These are phyloP conservation scores for Thecaphora thlaspeos DNA, from an alignment of 1,284 basidiomycete species.

Conservation along the genomic window DNA sequence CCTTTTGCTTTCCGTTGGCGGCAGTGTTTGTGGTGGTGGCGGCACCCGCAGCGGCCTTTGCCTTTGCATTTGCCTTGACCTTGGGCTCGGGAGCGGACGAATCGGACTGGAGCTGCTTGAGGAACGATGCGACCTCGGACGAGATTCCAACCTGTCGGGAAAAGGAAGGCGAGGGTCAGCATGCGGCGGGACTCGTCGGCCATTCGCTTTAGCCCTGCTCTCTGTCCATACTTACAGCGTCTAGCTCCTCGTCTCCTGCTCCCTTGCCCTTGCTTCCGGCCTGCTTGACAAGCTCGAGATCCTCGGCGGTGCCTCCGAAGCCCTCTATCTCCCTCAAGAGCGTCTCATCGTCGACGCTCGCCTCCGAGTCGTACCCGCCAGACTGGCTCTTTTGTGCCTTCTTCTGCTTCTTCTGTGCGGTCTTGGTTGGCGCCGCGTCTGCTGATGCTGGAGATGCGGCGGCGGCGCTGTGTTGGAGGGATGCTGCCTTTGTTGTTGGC, in stretches of 20 bases:
- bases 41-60: slow-evolving; percentile 4
- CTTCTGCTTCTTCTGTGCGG: slow-evolving; percentile 11
- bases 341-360: slow-evolving; percentile 29
- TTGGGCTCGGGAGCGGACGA: slow-evolving; percentile 11
- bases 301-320: slow-evolving; percentile 26
- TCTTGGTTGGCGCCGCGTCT: slow-evolving; percentile 5
- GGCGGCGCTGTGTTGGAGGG: neutral
- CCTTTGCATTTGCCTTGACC: slow-evolving; percentile 2
- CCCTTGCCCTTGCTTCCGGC: slow-evolving; percentile 22
- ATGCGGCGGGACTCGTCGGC: too few species aligned
- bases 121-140: slow-evolving; percentile 19
- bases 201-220: neutral
- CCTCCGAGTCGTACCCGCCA: slow-evolving; percentile 23
- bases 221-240: slow-evolving; percentile 3
- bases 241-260: slow-evolving; percentile 9
- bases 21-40: slow-evolving; percentile 3
- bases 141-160: slow-evolving; percentile 24
- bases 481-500: neutral
- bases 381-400: slow-evolving; percentile 6
- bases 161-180: neutral
- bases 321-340: slow-evolving; percentile 33
- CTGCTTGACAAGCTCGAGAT: slow-evolving; percentile 31
- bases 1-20: slow-evolving; percentile 3
- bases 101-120: slow-evolving; percentile 24
- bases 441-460: slow-evolving; percentile 8